A percentile compares a stretch with the other conserved stretches of the same genome.
These are phyloP conservation scores for Endocarpon pusillum DNA, from an alignment of 495 filamentous ascomycete species.

Conservation along the genomic window DNA sequence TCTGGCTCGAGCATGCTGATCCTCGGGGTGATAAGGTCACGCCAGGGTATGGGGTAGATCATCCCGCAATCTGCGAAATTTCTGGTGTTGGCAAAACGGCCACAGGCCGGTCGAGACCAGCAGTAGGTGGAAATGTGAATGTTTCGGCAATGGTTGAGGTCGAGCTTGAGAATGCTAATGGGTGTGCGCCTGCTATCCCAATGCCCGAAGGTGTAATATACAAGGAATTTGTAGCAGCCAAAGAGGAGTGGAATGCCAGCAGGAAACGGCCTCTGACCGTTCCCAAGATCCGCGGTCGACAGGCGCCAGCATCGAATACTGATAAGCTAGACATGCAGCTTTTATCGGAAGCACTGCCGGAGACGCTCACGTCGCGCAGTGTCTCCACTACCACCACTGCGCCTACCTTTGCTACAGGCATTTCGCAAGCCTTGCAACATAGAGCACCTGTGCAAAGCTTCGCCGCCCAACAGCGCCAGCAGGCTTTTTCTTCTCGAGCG, in stretches of 20 bases:
- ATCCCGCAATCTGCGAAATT: constrained; percentile 28
- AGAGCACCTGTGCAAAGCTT: constrained; percentile 23
- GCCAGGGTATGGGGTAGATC: constrained; percentile 26
- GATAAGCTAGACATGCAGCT: too few relatives aligned
- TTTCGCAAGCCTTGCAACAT: too few relatives aligned
- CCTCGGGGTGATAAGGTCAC: constrained; percentile 33
- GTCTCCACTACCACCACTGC: too few relatives aligned
- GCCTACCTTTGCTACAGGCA: too few relatives aligned
- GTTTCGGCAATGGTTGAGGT: constrained; percentile 37
- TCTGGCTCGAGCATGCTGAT: constrained; percentile 25
- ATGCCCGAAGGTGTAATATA: constrained; percentile 54
- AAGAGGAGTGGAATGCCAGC: background rate
- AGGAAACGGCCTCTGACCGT: background rate
- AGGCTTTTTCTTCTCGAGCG: constrained; percentile 18
- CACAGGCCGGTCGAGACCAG: constrained; percentile 4
- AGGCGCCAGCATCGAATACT: too few relatives aligned
- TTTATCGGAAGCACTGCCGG: too few relatives aligned
- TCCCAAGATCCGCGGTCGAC: too few relatives aligned
- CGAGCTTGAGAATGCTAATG: constrained; percentile 50
- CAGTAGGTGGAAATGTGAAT: constrained; percentile 14
- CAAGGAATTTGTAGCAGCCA: constrained; percentile 4
- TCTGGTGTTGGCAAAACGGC: constrained; percentile 30
- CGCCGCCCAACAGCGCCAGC: constrained; percentile 30
- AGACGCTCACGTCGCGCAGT: too few relatives aligned
- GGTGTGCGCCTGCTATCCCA: constrained; percentile 51